phyloP scores from a whole-genome alignment of 2,329 filamentous ascomycete genomes.

The Xylaria sp. region DNA sequence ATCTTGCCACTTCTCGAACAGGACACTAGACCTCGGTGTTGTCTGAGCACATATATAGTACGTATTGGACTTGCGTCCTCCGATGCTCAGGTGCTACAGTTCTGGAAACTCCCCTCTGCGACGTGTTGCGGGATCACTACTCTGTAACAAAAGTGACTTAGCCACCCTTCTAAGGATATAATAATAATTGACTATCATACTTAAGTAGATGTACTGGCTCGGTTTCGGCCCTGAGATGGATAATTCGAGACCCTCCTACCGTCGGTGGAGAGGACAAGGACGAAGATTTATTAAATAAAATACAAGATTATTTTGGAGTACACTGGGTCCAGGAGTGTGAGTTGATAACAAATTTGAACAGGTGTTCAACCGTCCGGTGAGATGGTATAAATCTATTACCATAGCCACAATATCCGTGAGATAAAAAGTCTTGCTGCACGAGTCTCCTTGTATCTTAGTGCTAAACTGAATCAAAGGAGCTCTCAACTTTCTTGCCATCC shows the following conservation, averaged over 20 bases:
- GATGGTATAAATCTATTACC: not conserved
- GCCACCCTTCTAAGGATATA: not conserved
- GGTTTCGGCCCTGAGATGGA: not conserved
- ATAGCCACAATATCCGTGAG: not conserved
- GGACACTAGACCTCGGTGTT: not conserved
- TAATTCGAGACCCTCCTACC: not conserved
- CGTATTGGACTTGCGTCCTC: not conserved
- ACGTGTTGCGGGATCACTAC: not conserved
- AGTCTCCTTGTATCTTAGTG: no score
- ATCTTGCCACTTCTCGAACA: not conserved
- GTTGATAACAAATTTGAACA: not conserved
- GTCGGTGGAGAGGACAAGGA: not conserved
- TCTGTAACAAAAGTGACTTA: not conserved
- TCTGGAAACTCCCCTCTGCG: not conserved
- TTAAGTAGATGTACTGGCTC: not conserved
- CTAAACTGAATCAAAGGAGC: not conserved
- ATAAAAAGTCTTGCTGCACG: not conserved
- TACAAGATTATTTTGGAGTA: no score
- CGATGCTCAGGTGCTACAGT: not conserved
- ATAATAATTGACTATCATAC: not conserved
- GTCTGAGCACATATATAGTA: not conserved
- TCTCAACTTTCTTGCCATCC: not conserved
- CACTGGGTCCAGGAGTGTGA: not conserved
- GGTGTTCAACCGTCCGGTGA: not conserved
- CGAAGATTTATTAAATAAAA: no score